Conservation (phyloP, 257 asterid genomes). For the Misopates orontium region DNA sequence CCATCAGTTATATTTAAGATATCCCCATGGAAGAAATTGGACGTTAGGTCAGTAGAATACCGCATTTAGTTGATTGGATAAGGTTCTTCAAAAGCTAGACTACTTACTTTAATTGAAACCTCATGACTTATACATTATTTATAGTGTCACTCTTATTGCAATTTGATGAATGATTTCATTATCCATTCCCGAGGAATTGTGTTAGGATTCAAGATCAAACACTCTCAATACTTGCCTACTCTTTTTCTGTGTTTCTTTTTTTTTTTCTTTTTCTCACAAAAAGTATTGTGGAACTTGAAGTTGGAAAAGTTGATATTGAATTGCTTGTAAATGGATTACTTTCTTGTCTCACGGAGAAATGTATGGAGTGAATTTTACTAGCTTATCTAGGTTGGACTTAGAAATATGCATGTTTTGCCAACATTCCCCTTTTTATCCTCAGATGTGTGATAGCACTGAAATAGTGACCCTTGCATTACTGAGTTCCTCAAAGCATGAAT, state of each 20-base stretch:
- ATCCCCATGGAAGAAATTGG: not conserved
- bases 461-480: not conserved
- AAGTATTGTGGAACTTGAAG: not conserved
- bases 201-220: not conserved
- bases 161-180: not conserved
- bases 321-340: constrained; percentile 1
- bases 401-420: not conserved
- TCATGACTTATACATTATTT: not conserved
- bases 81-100: not conserved
- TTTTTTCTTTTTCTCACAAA: not conserved
- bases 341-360: constrained; percentile 7
- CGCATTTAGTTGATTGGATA: not conserved
- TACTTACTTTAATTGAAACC: constrained; percentile 4
- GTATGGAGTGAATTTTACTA: not conserved
- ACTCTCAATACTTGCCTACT: constrained; percentile 4
- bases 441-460: constrained; percentile 16
- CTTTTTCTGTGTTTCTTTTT: constrained; percentile 1
- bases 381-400: not conserved
- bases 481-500: not conserved
- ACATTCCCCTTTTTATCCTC: not conserved
- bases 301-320: not conserved
- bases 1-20: not conserved
- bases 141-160: constrained; percentile 2
- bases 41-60: not conserved
- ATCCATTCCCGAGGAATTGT: not conserved